phyloP scores from a whole-genome alignment of 2,329 filamentous ascomycete genomes.

The Pestalotiopsis sp. region DNA sequence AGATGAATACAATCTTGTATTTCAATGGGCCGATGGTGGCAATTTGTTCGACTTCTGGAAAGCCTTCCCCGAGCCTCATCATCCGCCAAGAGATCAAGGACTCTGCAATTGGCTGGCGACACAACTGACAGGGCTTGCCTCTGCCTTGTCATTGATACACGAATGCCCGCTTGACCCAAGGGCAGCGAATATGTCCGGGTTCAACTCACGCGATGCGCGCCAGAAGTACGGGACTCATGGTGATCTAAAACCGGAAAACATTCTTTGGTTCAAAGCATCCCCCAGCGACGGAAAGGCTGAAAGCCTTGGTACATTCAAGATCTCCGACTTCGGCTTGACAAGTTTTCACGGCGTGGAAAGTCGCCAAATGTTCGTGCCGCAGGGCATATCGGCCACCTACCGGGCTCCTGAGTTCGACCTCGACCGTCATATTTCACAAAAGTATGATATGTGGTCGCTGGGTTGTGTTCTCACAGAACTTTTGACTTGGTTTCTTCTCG shows the following conservation, averaged over 20 bases:
- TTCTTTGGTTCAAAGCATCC: neutral
- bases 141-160: neutral
- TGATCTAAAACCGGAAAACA: neutral
- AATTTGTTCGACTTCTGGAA: neutral
- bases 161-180: neutral
- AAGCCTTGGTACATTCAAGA: neutral
- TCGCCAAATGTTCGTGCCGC: neutral
- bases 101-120: neutral
- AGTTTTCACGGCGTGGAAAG: neutral
- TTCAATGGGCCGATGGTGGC: neutral
- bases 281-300: neutral
- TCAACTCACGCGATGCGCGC: neutral
- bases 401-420: neutral
- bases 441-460: neutral
- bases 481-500: neutral
- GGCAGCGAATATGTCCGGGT: neutral
- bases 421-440: neutral
- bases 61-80: neutral
- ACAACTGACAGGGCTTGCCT: neutral
- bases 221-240: neutral
- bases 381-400: neutral
- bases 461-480: neutral
- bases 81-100: neutral
- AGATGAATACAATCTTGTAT: neutral
- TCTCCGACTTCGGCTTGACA: neutral